These are phyloP conservation scores for Rubia tinctorum DNA, from an alignment of 305 asterid species.

Conservation along the genomic window DNA sequence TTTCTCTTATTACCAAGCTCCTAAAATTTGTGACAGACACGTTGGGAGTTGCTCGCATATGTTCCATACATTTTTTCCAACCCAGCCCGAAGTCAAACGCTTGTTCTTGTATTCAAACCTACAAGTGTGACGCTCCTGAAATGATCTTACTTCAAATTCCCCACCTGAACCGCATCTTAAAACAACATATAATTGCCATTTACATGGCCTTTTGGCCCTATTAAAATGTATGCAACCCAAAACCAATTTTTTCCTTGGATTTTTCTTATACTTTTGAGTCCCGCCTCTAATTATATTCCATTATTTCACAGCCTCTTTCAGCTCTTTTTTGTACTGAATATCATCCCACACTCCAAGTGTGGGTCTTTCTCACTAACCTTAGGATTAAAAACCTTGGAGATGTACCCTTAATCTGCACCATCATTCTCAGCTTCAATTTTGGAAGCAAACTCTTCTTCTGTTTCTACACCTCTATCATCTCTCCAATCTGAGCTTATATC, in stretches of 20 bases:
- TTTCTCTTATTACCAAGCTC: background rate
- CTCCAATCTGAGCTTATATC: background rate
- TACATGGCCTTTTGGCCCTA: background rate
- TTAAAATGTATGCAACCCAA: background rate
- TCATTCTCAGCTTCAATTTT: background rate
- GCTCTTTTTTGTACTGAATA: background rate
- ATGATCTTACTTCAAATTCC: background rate
- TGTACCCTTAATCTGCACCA: background rate
- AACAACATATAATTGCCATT: background rate
- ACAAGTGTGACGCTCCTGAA: background rate
- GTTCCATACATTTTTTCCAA: background rate
- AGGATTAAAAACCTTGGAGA: background rate
- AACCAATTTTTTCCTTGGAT: background rate
- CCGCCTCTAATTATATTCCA: background rate
- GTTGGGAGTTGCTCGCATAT: background rate
- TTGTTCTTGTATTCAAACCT: background rate
- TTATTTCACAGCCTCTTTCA: background rate
- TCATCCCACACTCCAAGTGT: background rate
- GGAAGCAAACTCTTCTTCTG: background rate
- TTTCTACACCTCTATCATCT: background rate
- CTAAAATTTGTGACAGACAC: background rate
- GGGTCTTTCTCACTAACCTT: background rate
- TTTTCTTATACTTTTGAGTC: background rate
- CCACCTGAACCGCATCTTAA: background rate
- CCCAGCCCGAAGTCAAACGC: background rate